A percentile compares a stretch with the other conserved stretches of the same genome.
Conservation (phyloP, 345 rosid genomes). For the Euclidium syriacum region DNA sequence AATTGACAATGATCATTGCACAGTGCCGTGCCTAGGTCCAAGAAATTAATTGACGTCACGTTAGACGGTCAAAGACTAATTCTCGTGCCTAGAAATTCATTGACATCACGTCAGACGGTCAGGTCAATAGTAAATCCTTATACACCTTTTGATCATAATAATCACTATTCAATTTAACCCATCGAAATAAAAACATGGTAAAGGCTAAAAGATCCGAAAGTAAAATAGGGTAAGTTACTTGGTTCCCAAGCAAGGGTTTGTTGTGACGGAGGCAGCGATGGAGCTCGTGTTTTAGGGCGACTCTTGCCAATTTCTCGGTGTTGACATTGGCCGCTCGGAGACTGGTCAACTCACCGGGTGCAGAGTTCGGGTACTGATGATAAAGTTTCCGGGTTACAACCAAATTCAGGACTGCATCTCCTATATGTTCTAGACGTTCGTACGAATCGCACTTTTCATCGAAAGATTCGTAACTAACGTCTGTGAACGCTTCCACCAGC, state of each 20-base stretch:
- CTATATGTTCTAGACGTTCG: slow-evolving; percentile 47
- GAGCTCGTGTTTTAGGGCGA: slow-evolving; percentile 43
- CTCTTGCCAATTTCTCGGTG: slow-evolving; percentile 65
- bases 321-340: slow-evolving; percentile 66
- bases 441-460: slow-evolving; percentile 26
- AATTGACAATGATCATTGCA: no score
- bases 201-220: neutral
- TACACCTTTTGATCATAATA: no score
- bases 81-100: neutral
- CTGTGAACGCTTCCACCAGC: slow-evolving; percentile 56
- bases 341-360: slow-evolving; percentile 49
- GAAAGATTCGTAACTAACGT: slow-evolving; percentile 31
- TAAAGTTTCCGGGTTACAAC: slow-evolving; percentile 36
- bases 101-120: neutral
- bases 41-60: no score
- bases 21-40: no score
- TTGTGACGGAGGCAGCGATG: slow-evolving; percentile 50
- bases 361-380: slow-evolving; percentile 32
- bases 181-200: neutral
- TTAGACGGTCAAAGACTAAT: neutral
- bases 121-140: neutral
- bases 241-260: slow-evolving; percentile 48
- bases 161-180: no score
- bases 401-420: slow-evolving; percentile 47
- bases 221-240: slow-evolving; percentile 37